Evolutionary conservation across 306 rosid species (phyloP), one percentile per base, ranked within the genome.

Genomic region (Cicer pinnatifidum): DNA sequence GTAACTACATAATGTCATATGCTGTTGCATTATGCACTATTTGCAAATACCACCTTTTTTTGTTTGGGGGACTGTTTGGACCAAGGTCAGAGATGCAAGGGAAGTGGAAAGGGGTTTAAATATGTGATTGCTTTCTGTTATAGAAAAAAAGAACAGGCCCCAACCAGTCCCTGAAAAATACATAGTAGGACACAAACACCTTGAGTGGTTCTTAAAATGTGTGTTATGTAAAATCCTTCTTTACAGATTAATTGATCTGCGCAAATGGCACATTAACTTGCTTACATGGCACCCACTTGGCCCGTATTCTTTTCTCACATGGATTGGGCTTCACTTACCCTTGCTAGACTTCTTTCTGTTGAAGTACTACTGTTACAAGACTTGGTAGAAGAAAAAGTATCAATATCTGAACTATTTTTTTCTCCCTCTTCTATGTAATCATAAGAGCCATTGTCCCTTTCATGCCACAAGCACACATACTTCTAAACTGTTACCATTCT

Each of bases 341-440:
- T 77, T 81, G 75, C 60, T 82, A 16, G 67, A 74, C 59, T 76
- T 54, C 11, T 71, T 72, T 71, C 79, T 82, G 39, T 64, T 77
- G 63, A 74, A 53, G 59, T 59, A 81, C 85, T 12, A 62, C 67
- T 75, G 38, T 63, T 78, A n/a, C 54, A 63, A 13, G 82, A 79
- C 74, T 74, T 73, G 13, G 75, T 75, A 73, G 74, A 62, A 8
- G 82, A 76, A 68, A 64, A 73, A 15, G 73, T 60, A 52, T 76
- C 87, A 6, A 75, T 75, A 8, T 86, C 89, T 38, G 85, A 71
- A 82, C 84, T 88, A 73, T 87, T 83, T 69, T 92, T 93, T 6
- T 84, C 86, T 13, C 89, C 5, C 35, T 28, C 4, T 28, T 28
- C 35, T 28, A 28, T 28, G 35, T 28, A 28, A 28, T 28, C 35